Percentiles rank a stretch among this genome's conserved stretches.
Conservation (phyloP, 352 stramenopile genomes). For the Aphanomyces invadans region DNA sequence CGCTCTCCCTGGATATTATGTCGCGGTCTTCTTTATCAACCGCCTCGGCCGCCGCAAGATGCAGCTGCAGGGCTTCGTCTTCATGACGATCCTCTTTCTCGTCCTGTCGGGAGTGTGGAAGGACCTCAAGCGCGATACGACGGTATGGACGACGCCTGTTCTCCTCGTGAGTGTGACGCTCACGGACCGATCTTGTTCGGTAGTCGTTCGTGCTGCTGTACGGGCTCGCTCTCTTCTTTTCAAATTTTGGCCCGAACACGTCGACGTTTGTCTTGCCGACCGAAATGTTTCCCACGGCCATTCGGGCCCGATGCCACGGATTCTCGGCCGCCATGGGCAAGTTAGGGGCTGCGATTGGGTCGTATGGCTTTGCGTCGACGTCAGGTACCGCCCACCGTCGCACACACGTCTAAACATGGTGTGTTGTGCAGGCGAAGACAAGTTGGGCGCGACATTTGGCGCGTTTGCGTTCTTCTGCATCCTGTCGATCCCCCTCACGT, state of each 20-base stretch:
- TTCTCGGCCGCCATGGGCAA: slow-evolving; percentile 59
- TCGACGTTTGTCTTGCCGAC: slow-evolving; percentile 54
- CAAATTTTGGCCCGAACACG: slow-evolving; percentile 80
- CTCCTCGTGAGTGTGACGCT: too few relatives aligned
- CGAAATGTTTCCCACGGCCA: slow-evolving; percentile 52
- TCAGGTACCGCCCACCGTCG: not conserved
- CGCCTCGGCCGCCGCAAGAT: slow-evolving; percentile 58
- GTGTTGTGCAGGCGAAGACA: slow-evolving; percentile 1
- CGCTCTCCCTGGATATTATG: slow-evolving; percentile 73
- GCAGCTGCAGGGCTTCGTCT: slow-evolving; percentile 61
- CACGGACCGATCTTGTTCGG: too few relatives aligned
- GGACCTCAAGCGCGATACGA: slow-evolving; percentile 35
- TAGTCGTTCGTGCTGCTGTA: slow-evolving; percentile 62
- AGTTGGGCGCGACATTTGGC: slow-evolving; percentile 35
- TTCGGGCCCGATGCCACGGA: slow-evolving; percentile 51
- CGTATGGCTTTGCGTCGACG: slow-evolving; percentile 29
- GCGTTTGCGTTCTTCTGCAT: slow-evolving; percentile 44
- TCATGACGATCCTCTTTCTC: slow-evolving; percentile 62
- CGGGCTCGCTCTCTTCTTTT: slow-evolving; percentile 68
- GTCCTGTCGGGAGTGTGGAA: slow-evolving; percentile 58
- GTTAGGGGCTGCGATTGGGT: slow-evolving; percentile 36
- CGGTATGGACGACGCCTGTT: too few relatives aligned
- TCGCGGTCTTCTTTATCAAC: slow-evolving; percentile 66
- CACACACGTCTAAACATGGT: not conserved
- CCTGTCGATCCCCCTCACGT: slow-evolving; percentile 52